phyloP scores from a whole-genome alignment of 805 yeast genomes.

The Metschnikowia gruessii region DNA sequence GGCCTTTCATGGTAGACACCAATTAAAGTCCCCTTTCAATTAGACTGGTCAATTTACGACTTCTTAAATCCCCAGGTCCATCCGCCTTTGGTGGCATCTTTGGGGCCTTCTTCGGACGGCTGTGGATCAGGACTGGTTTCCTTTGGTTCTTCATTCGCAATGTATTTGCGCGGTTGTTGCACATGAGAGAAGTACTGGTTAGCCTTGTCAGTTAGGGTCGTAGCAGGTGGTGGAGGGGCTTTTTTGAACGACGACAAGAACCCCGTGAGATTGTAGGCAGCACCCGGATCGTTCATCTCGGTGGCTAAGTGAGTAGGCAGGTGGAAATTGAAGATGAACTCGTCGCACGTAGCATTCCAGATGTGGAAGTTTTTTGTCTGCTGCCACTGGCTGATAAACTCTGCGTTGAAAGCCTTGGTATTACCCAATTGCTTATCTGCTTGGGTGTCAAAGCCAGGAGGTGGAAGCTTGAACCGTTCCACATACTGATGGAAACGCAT shows the following conservation, averaged over 20 bases:
- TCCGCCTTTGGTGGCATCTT: conserved; percentile 8
- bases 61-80: conserved; percentile 21
- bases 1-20: no score
- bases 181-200: conserved; percentile 16
- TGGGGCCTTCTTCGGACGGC: not conserved
- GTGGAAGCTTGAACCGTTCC: conserved; percentile 34
- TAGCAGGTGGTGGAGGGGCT: conserved; percentile 6
- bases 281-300: conserved; percentile 16
- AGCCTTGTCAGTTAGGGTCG: conserved; percentile 14
- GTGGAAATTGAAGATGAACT: conserved; percentile 42
- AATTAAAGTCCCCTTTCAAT: no score
- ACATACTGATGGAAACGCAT: conserved; percentile 66
- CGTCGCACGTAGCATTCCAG: conserved; percentile 43
- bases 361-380: conserved; percentile 35
- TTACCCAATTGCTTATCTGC: conserved; percentile 26
- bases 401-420: conserved; percentile 28
- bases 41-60: not conserved
- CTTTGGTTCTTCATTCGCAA: conserved; percentile 1
- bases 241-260: conserved; percentile 17
- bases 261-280: conserved; percentile 16
- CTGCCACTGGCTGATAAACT: conserved; percentile 36
- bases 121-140: not conserved
- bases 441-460: conserved; percentile 38
- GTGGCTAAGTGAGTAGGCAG: conserved; percentile 39
- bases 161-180: conserved; percentile 20